These are phyloP conservation scores for Cryptococcus jaspeensis DNA, from an alignment of 1,284 basidiomycete species.

Conservation along the genomic window DNA sequence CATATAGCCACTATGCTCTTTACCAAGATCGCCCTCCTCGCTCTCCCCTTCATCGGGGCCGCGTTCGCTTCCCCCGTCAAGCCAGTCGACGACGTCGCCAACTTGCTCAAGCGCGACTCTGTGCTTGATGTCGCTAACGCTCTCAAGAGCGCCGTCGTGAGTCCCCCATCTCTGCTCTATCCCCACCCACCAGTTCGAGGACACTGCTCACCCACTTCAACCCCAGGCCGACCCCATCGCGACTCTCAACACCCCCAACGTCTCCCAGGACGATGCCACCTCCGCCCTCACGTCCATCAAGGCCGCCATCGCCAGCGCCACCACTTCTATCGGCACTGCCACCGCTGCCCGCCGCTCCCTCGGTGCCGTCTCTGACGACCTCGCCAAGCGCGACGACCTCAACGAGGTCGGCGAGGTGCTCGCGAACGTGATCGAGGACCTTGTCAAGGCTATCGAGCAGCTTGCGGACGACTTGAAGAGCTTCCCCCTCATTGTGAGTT, in stretches of 20 bases:
- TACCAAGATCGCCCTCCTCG: slow-evolving; percentile 10
- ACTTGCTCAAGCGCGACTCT: slow-evolving; percentile 2
- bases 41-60: slow-evolving; percentile 16
- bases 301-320: slow-evolving; percentile 7
- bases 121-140: slow-evolving; percentile 6
- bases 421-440: slow-evolving; percentile 18
- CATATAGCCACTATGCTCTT: slow-evolving; percentile 13
- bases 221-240: slow-evolving; percentile 10
- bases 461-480: slow-evolving; percentile 16
- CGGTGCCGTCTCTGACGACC: slow-evolving; percentile 3
- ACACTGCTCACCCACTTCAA: not conserved
- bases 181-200: too few species aligned
- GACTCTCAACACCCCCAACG: slow-evolving; percentile 8
- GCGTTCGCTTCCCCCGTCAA: slow-evolving; percentile 8
- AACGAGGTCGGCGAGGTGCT: slow-evolving; percentile 14
- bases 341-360: slow-evolving; percentile 1
- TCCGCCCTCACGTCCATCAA: slow-evolving; percentile 8
- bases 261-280: slow-evolving; percentile 2
- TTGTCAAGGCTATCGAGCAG: slow-evolving; percentile 18
- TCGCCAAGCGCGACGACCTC: slow-evolving; percentile 14
- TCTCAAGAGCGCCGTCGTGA: slow-evolving; percentile 12
- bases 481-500: slow-evolving; percentile 21
- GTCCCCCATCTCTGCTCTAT: not conserved
- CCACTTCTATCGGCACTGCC: not conserved
- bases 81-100: not conserved